Percentiles rank a stretch among this genome's conserved stretches.
These are phyloP conservation scores for Ophiostoma sp. DNA, from an alignment of 2,329 filamentous ascomycete genomes.

Conservation along the genomic window DNA sequence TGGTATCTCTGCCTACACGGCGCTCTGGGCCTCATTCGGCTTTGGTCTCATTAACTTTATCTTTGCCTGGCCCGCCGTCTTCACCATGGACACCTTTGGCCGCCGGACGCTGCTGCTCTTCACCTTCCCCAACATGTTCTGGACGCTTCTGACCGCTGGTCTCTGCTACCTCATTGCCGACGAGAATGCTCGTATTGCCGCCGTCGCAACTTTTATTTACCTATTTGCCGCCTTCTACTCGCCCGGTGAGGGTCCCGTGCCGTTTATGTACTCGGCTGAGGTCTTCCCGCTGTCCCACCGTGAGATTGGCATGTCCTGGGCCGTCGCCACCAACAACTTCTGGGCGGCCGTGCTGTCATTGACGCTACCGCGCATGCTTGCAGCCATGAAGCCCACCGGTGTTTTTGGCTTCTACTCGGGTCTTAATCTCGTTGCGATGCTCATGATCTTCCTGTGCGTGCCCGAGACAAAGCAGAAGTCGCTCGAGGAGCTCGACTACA, in stretches of 20 bases:
- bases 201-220: slow-evolving; percentile 48
- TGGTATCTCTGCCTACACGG: slow-evolving; percentile 49
- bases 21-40: slow-evolving; percentile 58
- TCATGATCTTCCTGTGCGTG: slow-evolving; percentile 52
- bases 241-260: slow-evolving; percentile 57
- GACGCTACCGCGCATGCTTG: slow-evolving; percentile 39
- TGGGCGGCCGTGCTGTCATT: slow-evolving; percentile 29
- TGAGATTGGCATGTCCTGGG: slow-evolving; percentile 56
- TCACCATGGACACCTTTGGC: slow-evolving; percentile 64
- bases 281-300: slow-evolving; percentile 66
- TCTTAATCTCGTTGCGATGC: slow-evolving; percentile 52
- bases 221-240: slow-evolving; percentile 33
- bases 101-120: slow-evolving; percentile 57
- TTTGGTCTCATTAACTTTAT: slow-evolving; percentile 57
- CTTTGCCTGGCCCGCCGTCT: slow-evolving; percentile 59
- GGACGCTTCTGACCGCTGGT: slow-evolving; percentile 47
- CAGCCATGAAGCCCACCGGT: slow-evolving; percentile 31
- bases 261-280: slow-evolving; percentile 64
- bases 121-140: slow-evolving; percentile 63
- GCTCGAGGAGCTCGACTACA: slow-evolving; percentile 55
- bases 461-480: slow-evolving; percentile 58
- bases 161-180: slow-evolving; percentile 21
- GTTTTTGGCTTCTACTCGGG: slow-evolving; percentile 52
- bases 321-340: slow-evolving; percentile 24
- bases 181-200: slow-evolving; percentile 33